Evolutionary conservation across 257 asterid species (phyloP).

Genomic region (Rubia yunnanensis): DNA sequence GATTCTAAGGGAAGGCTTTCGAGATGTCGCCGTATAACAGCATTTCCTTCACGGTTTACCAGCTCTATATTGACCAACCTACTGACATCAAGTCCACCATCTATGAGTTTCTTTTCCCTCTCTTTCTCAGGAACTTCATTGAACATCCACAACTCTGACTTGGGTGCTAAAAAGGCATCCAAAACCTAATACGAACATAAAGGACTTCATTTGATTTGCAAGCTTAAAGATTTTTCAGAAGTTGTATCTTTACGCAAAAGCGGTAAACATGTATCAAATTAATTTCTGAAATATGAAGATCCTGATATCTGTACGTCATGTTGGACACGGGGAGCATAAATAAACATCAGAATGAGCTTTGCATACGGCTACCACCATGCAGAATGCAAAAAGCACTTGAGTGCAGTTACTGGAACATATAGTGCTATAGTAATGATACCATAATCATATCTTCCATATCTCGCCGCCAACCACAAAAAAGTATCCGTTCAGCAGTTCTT

Average conservation of each 20-base stretch:
- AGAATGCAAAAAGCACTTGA: conserved; percentile 21
- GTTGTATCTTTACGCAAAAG: background rate
- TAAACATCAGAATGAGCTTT: conserved; percentile 19
- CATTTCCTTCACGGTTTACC: conserved; percentile 85
- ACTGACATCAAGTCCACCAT: conserved; percentile 73
- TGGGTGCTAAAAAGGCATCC: conserved; percentile 78
- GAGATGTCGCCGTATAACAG: conserved; percentile 76
- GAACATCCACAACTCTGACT: conserved; percentile 89
- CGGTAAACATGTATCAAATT: background rate
- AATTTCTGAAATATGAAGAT: conserved; percentile 3
- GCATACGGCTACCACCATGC: conserved; percentile 22
- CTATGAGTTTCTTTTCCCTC: conserved; percentile 64
- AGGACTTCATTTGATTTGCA: background rate
- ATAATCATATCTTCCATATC: conserved; percentile 91
- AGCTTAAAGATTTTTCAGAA: background rate
- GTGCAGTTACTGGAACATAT: conserved; percentile 30
- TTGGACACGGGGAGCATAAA: conserved; percentile 12
- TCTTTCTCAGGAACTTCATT: conserved; percentile 75
- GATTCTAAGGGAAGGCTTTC: conserved; percentile 90
- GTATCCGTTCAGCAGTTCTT: conserved; percentile 73
- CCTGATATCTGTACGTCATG: conserved; percentile 20
- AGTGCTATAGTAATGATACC: conserved; percentile 49
- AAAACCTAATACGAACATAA: conserved; percentile 41
- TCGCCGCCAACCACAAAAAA: conserved; percentile 92
- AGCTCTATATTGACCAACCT: conserved; percentile 59